Base-by-base conservation (phyloP, 78 protist genomes). In the Dictyostelium capitatum region DNA sequence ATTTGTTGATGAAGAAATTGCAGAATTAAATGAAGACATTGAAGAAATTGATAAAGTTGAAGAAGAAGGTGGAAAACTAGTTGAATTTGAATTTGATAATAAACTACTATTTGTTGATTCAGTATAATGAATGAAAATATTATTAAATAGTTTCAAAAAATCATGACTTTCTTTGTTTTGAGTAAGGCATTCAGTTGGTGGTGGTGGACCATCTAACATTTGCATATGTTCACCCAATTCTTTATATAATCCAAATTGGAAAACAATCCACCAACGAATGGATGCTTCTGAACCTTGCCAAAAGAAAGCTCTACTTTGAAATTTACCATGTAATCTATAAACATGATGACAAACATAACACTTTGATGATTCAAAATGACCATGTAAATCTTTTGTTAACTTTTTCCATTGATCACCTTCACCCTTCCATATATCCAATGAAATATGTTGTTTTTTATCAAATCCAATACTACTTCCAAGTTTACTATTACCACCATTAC, bases 231-330 rank as follows among this genome's bases (percentile, higher is more conserved):
- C 54, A 12, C 50, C 47, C 1, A 87, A 15, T 30, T 87, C 93
- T 15, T 87, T 74, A 37, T 87, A 87, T 10, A 87, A 62, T 17
- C 80, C 80, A 77, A 87, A 87, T 77, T 87, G 93, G 37, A 87
- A 87, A 8, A 87, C 93, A 32, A 87, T 77, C 93, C 93, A 87
- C 93, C 93, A 87, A 50, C 56, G 57, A 77, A 87, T 87, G 0
- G 78, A 37, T 32, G 93, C 83, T 6, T 77, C 70, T 10, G 80
- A 25, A 4, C 93, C 93, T 37, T 87, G 93, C 93, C 93, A 87
- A 64, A 87, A 87, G 23, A 77, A 87, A 0, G 51, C 93, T 77
- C 73, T 54, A 0, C 79, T 64, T 15, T 77, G 41, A 20, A 54
- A 53, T 30, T 73, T 56, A 28, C 82, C 84, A 37, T 64, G 43